Percentiles rank a stretch among this genome's conserved stretches.
These are phyloP conservation scores for Gastrolobium villosum DNA, from an alignment of 306 rosid genomes.

Conservation along the genomic window DNA sequence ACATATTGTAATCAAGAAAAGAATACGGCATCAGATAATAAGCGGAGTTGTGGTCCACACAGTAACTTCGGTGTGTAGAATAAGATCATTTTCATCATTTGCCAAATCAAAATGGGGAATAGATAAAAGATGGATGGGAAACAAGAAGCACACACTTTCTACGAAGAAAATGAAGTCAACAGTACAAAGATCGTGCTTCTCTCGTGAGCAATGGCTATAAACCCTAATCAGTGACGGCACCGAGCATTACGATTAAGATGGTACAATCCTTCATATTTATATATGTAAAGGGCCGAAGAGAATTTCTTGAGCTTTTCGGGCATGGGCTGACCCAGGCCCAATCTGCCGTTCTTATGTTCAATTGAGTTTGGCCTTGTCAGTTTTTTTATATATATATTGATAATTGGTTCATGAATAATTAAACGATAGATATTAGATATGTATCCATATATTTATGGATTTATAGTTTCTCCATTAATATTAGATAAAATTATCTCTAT, in stretches of 20 bases:
- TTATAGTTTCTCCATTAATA: too few relatives aligned
- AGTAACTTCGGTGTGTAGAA: slow-evolving; percentile 52
- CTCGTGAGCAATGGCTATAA: not conserved
- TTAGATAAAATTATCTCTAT: too few relatives aligned
- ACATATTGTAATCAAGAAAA: not conserved
- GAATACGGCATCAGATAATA: slow-evolving; percentile 56
- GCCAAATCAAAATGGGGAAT: slow-evolving; percentile 11
- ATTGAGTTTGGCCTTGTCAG: too few relatives aligned
- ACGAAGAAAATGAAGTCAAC: not conserved
- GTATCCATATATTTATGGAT: too few relatives aligned
- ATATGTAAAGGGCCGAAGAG: not conserved
- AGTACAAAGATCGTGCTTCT: not conserved
- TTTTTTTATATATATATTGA: too few relatives aligned
- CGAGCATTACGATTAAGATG: not conserved
- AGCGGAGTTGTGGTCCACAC: slow-evolving; percentile 58
- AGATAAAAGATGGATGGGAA: not conserved
- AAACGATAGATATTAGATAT: not conserved
- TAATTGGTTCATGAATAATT: not conserved
- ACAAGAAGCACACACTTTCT: not conserved
- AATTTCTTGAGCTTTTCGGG: not conserved
- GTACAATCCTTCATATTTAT: slow-evolving; percentile 29
- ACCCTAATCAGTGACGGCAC: slow-evolving; percentile 33
- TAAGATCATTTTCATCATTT: slow-evolving; percentile 53
- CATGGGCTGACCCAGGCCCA: not conserved
- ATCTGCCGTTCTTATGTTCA: not conserved